Evolutionary conservation across 129 eudicot genomes (phyloP), one percentile per base, ranked within the genome.

Genomic region (Heracleum sosnowskyi): DNA sequence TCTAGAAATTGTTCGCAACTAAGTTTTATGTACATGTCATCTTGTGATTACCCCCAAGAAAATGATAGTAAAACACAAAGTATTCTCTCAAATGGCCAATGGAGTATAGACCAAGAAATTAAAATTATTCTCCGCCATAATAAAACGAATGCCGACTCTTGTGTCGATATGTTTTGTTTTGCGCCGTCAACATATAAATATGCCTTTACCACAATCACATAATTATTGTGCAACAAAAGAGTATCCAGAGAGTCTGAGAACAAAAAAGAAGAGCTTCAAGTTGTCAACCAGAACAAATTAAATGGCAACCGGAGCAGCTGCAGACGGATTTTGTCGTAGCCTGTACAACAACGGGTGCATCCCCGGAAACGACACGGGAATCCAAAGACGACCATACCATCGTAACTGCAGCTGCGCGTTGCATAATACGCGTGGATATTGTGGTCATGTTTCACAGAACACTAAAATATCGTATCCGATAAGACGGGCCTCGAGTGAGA

Each of bases 391-490:
- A 28, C 79, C 79, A 9, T 76, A 76, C 49, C 79, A 76, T 44
- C 79, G 79, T 28, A 77, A 77, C 41, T 77, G 79, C 51, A 77
- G 73, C 55, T 77, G 79, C 35, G 79, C 79, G 33, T 51, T 76
- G 18, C 79, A 57, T 57, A 76, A 76, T 35, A 35, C 20, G 22
- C 72, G 49, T 11, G 71, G 79, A 5, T 40, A 76, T 24, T 55
- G 71, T 57, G 36, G 31, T 33, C 79, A 57, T 31, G 46, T 28
- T 24, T 77, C 79, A 4, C 73, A 35, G 1, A 77, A 77, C 22
- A 39, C 5, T 13, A 60, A 35, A 0, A 18, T 77, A 4, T 53
- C 49, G 34, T 76, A 76, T 57, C 79, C 72, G 70, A 36, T 55
- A 37, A 76, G 79, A 33, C 71, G 79, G 20, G 46, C 53, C 4